A percentile compares a stretch with the other conserved stretches of the same genome.
Evolutionary conservation across 345 rosid genomes (phyloP).

Genomic region (Toxicodendron radicans): DNA sequence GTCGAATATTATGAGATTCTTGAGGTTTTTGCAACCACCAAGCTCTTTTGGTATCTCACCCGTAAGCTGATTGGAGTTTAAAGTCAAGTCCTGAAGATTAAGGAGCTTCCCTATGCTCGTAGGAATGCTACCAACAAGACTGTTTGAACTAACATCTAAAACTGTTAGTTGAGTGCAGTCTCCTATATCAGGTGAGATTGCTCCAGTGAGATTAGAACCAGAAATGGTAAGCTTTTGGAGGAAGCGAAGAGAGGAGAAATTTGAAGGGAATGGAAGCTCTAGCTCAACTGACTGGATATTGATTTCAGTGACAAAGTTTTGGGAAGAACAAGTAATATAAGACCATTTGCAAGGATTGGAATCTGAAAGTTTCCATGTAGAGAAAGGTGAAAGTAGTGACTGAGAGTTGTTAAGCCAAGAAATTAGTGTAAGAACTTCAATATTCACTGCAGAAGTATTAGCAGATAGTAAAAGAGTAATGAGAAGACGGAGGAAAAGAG

Average conservation of each 20-base stretch:
- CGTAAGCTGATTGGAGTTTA: slow-evolving; percentile 72
- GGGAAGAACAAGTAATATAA: slow-evolving; percentile 53
- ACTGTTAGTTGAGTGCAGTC: slow-evolving; percentile 41
- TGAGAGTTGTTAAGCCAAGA: slow-evolving; percentile 57
- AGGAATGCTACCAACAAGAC: slow-evolving; percentile 73
- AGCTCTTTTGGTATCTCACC: slow-evolving; percentile 69
- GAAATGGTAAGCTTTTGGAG: slow-evolving; percentile 57
- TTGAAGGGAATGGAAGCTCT: slow-evolving; percentile 59
- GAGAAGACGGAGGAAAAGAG: slow-evolving; percentile 29
- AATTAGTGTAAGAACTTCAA: slow-evolving; percentile 45
- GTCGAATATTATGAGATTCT: slow-evolving; percentile 60
- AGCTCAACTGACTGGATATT: slow-evolving; percentile 54
- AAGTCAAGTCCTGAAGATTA: slow-evolving; percentile 59
- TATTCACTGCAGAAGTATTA: slow-evolving; percentile 31
- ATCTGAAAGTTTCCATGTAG: slow-evolving; percentile 59
- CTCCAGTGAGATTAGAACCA: slow-evolving; percentile 65
- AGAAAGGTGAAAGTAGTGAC: slow-evolving; percentile 40
- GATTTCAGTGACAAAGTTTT: slow-evolving; percentile 53
- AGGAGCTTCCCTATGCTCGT: slow-evolving; percentile 64
- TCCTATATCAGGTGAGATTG: slow-evolving; percentile 54
- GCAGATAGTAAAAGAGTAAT: slow-evolving; percentile 20
- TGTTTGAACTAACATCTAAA: slow-evolving; percentile 62
- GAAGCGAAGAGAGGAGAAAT: slow-evolving; percentile 47
- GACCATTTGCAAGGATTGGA: slow-evolving; percentile 70
- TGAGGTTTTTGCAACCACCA: slow-evolving; percentile 55